A percentile compares a stretch with the other conserved stretches of the same genome.
These are phyloP conservation scores for Metarhizium humberi DNA, from an alignment of 2,329 filamentous ascomycete genomes.

Conservation along the genomic window DNA sequence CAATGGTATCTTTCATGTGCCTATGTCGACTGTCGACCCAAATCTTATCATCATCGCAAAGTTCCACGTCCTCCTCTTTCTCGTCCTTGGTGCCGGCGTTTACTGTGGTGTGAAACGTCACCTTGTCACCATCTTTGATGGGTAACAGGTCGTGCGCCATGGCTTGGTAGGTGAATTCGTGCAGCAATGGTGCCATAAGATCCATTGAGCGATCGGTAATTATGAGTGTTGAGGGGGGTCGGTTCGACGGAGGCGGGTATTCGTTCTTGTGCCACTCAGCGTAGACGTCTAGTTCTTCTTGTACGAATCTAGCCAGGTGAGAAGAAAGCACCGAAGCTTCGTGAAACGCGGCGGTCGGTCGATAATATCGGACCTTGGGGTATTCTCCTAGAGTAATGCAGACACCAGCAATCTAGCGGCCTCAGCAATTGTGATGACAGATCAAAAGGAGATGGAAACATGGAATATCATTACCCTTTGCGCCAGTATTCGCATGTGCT, in stretches of 20 bases:
- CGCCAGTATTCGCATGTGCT: conserved; percentile 75
- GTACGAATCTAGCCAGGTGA: conserved; percentile 83
- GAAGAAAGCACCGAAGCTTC: conserved; percentile 82
- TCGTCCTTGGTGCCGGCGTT: conserved; percentile 64
- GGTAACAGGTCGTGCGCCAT: conserved; percentile 93
- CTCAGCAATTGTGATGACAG: neutral
- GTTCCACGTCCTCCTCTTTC: conserved; percentile 83
- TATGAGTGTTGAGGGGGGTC: conserved; percentile 74
- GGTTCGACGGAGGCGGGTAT: conserved; percentile 70
- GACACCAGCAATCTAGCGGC: conserved; percentile 40
- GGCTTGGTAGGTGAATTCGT: conserved; percentile 97
- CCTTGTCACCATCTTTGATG: conserved; percentile 80
- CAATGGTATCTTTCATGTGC: conserved; percentile 97
- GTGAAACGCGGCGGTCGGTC: conserved; percentile 63
- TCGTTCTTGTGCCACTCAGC: conserved; percentile 66
- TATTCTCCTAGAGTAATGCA: conserved; percentile 93
- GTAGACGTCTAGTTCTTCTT: conserved; percentile 84
- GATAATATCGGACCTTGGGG: conserved; percentile 86
- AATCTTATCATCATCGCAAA: conserved; percentile 82
- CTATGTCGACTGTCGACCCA: conserved; percentile 92
- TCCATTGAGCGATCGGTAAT: conserved; percentile 94
- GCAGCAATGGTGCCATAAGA: conserved; percentile 73
- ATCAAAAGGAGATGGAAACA: neutral
- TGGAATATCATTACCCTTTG: conserved; percentile 61
- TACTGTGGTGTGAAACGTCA: conserved; percentile 71